Percentiles rank a stretch among this genome's conserved stretches.
phyloP scores from a whole-genome alignment of 306 rosid genomes.

The Hippophae rhamnoides region DNA sequence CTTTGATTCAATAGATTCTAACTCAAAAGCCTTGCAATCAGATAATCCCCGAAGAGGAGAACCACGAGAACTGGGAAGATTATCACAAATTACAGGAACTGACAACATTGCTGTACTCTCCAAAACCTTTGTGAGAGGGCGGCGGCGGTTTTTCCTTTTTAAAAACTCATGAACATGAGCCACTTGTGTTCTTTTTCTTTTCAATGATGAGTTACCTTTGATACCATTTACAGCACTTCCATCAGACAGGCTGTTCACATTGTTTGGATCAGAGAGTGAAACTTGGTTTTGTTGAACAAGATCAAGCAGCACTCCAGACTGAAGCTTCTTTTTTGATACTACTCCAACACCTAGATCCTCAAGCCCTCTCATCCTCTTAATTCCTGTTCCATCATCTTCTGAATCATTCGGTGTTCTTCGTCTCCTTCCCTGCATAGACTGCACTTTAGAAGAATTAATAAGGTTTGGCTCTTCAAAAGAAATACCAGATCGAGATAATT shows the following conservation, averaged over 20 bases:
- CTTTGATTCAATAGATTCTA: constrained; percentile 48
- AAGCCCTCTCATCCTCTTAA: constrained; percentile 91
- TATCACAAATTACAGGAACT: constrained; percentile 58
- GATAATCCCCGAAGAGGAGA: constrained; percentile 40
- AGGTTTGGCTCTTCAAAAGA: constrained; percentile 87
- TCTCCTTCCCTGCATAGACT: constrained; percentile 63
- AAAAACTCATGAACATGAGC: constrained; percentile 51
- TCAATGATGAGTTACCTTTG: constrained; percentile 38
- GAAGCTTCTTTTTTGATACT: constrained; percentile 48
- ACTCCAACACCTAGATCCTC: constrained; percentile 72
- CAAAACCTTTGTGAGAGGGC: constrained; percentile 78
- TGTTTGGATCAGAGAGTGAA: constrained; percentile 36
- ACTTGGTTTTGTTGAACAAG: constrained; percentile 50
- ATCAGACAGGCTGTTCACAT: constrained; percentile 37
- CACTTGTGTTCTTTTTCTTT: constrained; percentile 76
- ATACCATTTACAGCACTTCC: constrained; percentile 53
- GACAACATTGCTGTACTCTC: constrained; percentile 83
- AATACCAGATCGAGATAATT: constrained; percentile 81
- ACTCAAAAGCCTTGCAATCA: constrained; percentile 40
- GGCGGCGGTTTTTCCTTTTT: constrained; percentile 64
- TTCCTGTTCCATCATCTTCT: constrained; percentile 92
- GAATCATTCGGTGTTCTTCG: constrained; percentile 92
- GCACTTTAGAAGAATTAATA: constrained; percentile 55
- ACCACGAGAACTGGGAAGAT: constrained; percentile 49
- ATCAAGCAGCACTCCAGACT: constrained; percentile 40